A percentile compares a stretch with the other conserved stretches of the same genome.
Evolutionary conservation across 176 grass and related monocot species (phyloP).

Genomic region (Eragrostis nindensis): DNA sequence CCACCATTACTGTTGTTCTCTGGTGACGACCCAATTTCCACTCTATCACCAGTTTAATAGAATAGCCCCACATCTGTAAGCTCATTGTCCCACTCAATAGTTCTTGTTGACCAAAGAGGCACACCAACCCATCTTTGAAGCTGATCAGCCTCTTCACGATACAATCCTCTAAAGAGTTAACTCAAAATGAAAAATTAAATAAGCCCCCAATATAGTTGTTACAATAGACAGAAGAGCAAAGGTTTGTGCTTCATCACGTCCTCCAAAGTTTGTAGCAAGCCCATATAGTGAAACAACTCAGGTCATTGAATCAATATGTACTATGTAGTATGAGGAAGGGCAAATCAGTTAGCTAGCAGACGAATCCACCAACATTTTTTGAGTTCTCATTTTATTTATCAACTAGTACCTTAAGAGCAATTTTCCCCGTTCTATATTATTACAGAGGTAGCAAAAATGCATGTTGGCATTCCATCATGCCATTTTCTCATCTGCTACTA

Average conservation of each 20-base stretch:
- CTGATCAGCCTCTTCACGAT: no score
- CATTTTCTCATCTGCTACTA: conserved; percentile 22
- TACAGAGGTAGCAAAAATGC: not conserved
- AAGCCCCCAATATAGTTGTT: not conserved
- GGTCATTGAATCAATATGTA: not conserved
- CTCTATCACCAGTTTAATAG: not conserved
- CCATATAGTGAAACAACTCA: not conserved
- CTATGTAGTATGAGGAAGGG: not conserved
- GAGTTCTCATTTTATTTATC: not conserved
- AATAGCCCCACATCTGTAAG: not conserved
- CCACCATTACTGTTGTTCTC: not conserved
- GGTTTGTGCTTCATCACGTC: not conserved
- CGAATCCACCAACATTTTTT: conserved; percentile 3
- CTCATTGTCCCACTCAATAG: not conserved
- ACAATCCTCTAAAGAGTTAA: not conserved
- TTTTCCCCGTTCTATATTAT: not conserved
- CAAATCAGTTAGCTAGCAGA: not conserved
- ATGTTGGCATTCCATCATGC: not conserved
- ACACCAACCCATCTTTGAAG: not conserved
- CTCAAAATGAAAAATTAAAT: not conserved
- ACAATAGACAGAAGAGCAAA: no score
- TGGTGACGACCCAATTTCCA: not conserved
- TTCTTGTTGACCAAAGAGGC: not conserved
- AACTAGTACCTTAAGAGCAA: conserved; percentile 15
- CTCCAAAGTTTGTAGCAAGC: not conserved